Conservation (phyloP, 2,329 filamentous ascomycete species). For the Cladosporium cucumerinum region DNA sequence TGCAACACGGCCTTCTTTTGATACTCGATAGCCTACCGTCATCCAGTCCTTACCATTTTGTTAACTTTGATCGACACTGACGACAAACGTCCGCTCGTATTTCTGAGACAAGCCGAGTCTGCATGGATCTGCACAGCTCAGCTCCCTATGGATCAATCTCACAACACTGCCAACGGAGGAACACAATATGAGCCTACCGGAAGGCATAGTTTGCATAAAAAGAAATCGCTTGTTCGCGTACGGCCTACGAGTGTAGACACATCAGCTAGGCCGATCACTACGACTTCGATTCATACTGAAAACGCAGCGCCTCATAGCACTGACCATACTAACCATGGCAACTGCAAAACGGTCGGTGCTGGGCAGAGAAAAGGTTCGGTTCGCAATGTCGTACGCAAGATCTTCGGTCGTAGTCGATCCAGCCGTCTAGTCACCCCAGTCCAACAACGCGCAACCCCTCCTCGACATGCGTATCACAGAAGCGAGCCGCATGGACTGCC, state of each 20-base stretch:
- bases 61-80: not conserved
- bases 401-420: conserved; percentile 35
- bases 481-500: conserved; percentile 28
- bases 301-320: not conserved
- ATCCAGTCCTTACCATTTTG: conserved; percentile 11
- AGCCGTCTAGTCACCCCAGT: conserved; percentile 22
- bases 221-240: conserved; percentile 7
- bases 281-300: conserved; percentile 1
- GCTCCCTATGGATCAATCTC: conserved; percentile 26
- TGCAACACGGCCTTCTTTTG: conserved; percentile 4
- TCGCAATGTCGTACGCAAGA: conserved; percentile 35
- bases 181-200: conserved; percentile 17
- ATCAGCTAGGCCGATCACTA: not conserved
- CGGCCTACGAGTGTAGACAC: conserved; percentile 7
- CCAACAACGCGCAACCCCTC: conserved; percentile 16
- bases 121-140: conserved; percentile 26
- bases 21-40: not conserved
- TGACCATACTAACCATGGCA: conserved; percentile 21
- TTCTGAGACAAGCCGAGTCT: conserved; percentile 19
- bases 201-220: conserved; percentile 8
- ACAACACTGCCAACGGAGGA: conserved; percentile 21
- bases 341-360: not conserved
- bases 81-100: not conserved
- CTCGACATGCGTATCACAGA: conserved; percentile 33
- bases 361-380: conserved; percentile 33